Evolutionary conservation across 2,329 filamentous ascomycete species (phyloP).

Genomic region (Cladosporium sp.): DNA sequence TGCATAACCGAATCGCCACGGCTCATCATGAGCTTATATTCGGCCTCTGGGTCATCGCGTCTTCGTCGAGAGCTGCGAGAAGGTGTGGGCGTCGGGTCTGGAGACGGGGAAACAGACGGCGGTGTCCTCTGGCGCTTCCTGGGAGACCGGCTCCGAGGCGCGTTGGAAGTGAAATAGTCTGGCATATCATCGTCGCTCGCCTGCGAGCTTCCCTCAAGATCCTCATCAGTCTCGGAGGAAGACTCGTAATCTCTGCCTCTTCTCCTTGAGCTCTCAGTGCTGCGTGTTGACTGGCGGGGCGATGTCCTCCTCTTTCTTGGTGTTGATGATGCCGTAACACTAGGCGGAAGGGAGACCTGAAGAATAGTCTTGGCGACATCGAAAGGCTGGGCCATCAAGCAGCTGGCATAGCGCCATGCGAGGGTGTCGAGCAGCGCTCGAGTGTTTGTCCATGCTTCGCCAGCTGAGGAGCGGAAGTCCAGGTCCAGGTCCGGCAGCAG

Average conservation of each 20-base stretch:
- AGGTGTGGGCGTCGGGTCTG: constrained; percentile 27
- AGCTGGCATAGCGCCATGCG: constrained; percentile 85
- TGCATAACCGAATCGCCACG: constrained; percentile 78
- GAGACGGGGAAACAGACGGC: constrained; percentile 22
- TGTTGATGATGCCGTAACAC: constrained; percentile 29
- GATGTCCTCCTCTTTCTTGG: constrained; percentile 27
- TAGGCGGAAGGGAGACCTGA: constrained; percentile 58
- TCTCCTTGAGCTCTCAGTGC: constrained; percentile 8
- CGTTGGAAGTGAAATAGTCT: constrained; percentile 75
- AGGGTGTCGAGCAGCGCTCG: constrained; percentile 78
- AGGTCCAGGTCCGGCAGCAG: constrained; percentile 84
- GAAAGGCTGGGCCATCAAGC: constrained; percentile 89
- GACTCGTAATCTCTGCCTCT: constrained; percentile 14
- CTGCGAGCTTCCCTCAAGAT: constrained; percentile 15
- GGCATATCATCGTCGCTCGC: constrained; percentile 53
- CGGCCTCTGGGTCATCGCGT: constrained; percentile 17
- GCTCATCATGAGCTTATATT: constrained; percentile 64
- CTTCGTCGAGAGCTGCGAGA: constrained; percentile 19
- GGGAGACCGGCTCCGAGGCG: constrained; percentile 50
- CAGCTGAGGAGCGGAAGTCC: constrained; percentile 49
- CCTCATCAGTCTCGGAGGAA: constrained; percentile 18
- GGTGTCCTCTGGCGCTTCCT: constrained; percentile 33
- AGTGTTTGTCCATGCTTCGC: constrained; percentile 39
- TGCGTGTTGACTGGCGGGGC: constrained; percentile 2
- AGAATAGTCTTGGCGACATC: constrained; percentile 93